Evolutionary conservation across 371 early-diverging fungal species (phyloP), one percentile per base, ranked within the genome.

Genomic region (Mucor sp.): DNA sequence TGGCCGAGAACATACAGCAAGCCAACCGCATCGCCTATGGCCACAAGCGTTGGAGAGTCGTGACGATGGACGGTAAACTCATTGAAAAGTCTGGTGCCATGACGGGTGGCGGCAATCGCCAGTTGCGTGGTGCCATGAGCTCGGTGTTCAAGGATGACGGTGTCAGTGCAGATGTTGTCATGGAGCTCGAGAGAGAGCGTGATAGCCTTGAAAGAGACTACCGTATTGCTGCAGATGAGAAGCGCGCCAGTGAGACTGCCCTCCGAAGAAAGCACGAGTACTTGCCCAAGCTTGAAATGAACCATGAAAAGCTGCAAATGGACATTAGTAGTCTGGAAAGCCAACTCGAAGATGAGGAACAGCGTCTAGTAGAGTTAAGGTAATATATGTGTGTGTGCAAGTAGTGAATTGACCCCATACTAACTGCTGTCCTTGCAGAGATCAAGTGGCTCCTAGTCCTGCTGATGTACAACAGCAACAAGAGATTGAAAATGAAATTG

Each of bases 1-100:
- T 99, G 0, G 97, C 98, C 0, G 66, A 88, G 17, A 83, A 95
- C 72, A 69, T 99, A 70, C 85, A 88, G n/a, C 94, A 95, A 68
- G 99, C 99, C 3, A 96, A 95, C 65, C 77, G 89, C 37, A 91
- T 99, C 50, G 99, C 99, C 0, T 99, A 90, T 81, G 88, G 89
- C 19, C 67, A 76, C 30, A 85, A 87, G 19, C 90, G 98, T 37
- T 93, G 90, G 87, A 87, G 99, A 50, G 98, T 99, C 0, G 99
- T 99, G 0, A 99, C 99, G 1, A 72, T 99, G 62, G 95, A 94
- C 64, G 99, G 99, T 4, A 90, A 97, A 67, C 71, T 99, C 53
- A 95, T 99, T 68, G 99, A 99, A 64, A 89, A 87, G 33, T 91
- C 94, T 0, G 99, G 99, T 71, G 93, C 99, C 7, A 98, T 99